Evolutionary conservation across 2,329 filamentous ascomycete genomes (phyloP).

Genomic region (Cladosporium sp.): DNA sequence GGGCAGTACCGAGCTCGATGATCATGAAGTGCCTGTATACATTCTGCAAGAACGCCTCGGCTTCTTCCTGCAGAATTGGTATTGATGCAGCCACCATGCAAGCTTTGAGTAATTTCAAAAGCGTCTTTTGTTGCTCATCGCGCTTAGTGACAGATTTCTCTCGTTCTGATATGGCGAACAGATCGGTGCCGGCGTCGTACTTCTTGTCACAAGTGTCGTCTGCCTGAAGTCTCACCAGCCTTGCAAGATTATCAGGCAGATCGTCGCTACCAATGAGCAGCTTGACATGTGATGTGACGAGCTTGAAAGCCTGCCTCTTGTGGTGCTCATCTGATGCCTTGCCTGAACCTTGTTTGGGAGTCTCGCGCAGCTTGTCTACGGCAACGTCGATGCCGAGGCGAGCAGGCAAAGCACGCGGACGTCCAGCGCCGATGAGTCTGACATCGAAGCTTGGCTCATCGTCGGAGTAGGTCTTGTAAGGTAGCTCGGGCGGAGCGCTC

Average conservation of each 20-base stretch:
- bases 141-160: conserved; percentile 86
- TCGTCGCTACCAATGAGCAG: conserved; percentile 83
- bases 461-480: conserved; percentile 82
- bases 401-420: conserved; percentile 80
- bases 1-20: conserved; percentile 81
- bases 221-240: conserved; percentile 81
- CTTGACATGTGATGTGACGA: conserved; percentile 87
- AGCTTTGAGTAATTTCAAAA: conserved; percentile 87
- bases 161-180: conserved; percentile 73
- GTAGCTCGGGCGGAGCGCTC: conserved; percentile 80
- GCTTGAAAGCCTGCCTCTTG: conserved; percentile 86
- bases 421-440: conserved; percentile 75
- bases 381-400: conserved; percentile 86
- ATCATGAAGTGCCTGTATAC: conserved; percentile 88
- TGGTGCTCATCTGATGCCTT: conserved; percentile 80
- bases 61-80: conserved; percentile 74
- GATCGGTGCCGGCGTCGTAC: conserved; percentile 66
- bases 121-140: conserved; percentile 73
- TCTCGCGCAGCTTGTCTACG: conserved; percentile 81
- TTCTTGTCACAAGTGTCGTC: conserved; percentile 78
- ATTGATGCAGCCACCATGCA: conserved; percentile 76
- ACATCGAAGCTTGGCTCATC: conserved; percentile 86
- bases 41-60: conserved; percentile 72
- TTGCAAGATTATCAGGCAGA: conserved; percentile 84
- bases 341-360: conserved; percentile 60